Evolutionary conservation across 2,329 filamentous ascomycete genomes (phyloP).

Genomic region (Cadophora malorum): DNA sequence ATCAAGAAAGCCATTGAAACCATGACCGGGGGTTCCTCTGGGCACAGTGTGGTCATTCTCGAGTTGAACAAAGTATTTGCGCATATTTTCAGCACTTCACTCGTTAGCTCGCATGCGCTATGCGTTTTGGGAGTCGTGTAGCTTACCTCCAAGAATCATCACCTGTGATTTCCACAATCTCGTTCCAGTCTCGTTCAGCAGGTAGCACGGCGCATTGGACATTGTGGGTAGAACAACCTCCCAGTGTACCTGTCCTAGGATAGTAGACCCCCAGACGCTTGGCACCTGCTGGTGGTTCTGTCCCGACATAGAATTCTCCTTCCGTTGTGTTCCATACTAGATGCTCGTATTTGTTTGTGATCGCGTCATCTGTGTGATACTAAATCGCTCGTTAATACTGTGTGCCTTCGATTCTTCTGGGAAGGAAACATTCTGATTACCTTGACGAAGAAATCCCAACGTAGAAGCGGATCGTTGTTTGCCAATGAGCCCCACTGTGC

Average conservation of each 20-base stretch:
- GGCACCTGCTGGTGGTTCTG: slow-evolving; percentile 46
- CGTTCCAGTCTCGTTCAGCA: slow-evolving; percentile 50
- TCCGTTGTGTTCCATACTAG: slow-evolving; percentile 41
- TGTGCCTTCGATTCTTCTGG: not conserved
- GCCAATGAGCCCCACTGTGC: slow-evolving; percentile 2
- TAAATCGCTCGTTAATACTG: slow-evolving; percentile 25
- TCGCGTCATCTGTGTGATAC: slow-evolving; percentile 54
- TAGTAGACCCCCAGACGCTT: slow-evolving; percentile 48
- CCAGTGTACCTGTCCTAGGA: slow-evolving; percentile 48
- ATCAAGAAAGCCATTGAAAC: slow-evolving; percentile 43
- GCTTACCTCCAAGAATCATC: slow-evolving; percentile 50
- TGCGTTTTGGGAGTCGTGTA: not conserved
- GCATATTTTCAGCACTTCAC: slow-evolving; percentile 47
- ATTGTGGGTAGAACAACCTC: slow-evolving; percentile 48
- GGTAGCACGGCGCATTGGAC: slow-evolving; percentile 49
- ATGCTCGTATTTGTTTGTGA: slow-evolving; percentile 55
- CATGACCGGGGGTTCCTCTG: slow-evolving; percentile 49
- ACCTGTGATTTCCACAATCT: slow-evolving; percentile 50
- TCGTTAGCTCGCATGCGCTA: not conserved
- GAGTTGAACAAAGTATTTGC: slow-evolving; percentile 49
- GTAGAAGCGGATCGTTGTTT: not conserved
- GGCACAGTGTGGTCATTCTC: slow-evolving; percentile 53
- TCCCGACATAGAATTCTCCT: slow-evolving; percentile 36
- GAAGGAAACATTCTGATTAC: not conserved
- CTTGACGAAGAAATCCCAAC: slow-evolving; percentile 60